Base-by-base conservation (phyloP, 352 stramenopile species). In the Aphanomyces euteiches region DNA sequence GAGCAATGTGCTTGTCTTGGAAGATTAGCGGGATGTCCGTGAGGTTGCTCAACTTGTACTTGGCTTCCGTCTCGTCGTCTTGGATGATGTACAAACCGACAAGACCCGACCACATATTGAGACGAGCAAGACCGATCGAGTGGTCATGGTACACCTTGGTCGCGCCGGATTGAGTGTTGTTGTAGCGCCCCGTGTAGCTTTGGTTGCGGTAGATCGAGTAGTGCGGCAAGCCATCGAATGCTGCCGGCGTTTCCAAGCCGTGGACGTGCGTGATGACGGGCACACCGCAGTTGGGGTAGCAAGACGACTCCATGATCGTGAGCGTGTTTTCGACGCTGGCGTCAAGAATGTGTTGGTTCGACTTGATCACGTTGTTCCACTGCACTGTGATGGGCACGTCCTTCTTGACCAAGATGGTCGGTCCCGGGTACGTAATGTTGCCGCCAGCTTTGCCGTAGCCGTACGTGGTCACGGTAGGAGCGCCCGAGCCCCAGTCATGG, bases 71-170 rank as follows among this genome's bases (percentile, higher is more conserved):
- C 0, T 80, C 75, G 10, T 77, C 69, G 66, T 91, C 82, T 45
- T 85, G 66, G 64, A 91, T 74, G 48, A 89, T 75, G 74, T 91
- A 91, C 5, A 79, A 39, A 15, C 83, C 83, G 39, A 79, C 77
- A 58, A 90, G 79, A 37, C 83, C 83, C 0, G 82, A 73, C 83
- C 83, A 91, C 17, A 77, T 77, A 47, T 89, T 91, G 28, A 91
- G 72, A 17, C 83, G 79, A 7, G 83, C 87, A 37, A 91, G 74
- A 0, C 83, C 82, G 34, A 86, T 85, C 12, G 82, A 80, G 67
- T 91, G 83, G 73, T 90, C 82, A 67, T 90, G 83, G 72, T 90
- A 90, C 13, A 90, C 59, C 67, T 89, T 89, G 48, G 83, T 89
- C 6, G 80, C 76, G 3, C 79, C 76, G 48, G 83, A 88, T 74